phyloP scores from a whole-genome alignment of 2,329 filamentous ascomycete species.

The Ophiostoma piceae region DNA sequence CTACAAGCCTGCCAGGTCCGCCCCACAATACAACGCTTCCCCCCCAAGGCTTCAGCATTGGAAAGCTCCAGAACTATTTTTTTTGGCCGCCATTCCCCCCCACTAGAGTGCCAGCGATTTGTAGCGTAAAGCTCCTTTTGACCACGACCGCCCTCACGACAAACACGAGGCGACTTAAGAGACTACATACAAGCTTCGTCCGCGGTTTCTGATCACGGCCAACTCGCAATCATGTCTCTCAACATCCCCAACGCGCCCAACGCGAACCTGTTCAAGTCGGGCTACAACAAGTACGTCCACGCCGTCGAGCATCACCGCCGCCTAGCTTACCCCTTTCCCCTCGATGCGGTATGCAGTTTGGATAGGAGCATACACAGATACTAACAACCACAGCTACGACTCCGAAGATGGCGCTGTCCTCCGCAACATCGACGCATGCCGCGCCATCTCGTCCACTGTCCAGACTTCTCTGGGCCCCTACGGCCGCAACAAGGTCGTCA shows the following conservation, averaged over 20 bases:
- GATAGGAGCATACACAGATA: slow-evolving; percentile 4
- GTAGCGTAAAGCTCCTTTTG: slow-evolving; percentile 19
- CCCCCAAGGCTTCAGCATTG: slow-evolving; percentile 21
- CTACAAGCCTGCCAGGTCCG: neutral
- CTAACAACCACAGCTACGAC: slow-evolving; percentile 68
- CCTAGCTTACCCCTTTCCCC: slow-evolving; percentile 28
- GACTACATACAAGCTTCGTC: slow-evolving; percentile 2
- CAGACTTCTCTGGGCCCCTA: slow-evolving; percentile 96
- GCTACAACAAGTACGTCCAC: slow-evolving; percentile 79
- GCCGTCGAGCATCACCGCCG: slow-evolving; percentile 5
- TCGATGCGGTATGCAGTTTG: neutral
- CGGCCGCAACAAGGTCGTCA: slow-evolving; percentile 98
- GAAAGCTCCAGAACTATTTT: slow-evolving; percentile 26
- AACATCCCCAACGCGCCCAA: slow-evolving; percentile 94
- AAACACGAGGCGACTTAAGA: slow-evolving; percentile 11
- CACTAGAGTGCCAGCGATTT: slow-evolving; percentile 12
- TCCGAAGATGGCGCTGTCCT: slow-evolving; percentile 97
- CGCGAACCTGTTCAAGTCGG: slow-evolving; percentile 86
- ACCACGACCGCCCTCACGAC: slow-evolving; percentile 15
- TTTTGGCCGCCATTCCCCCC: slow-evolving; percentile 23
- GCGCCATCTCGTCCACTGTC: slow-evolving; percentile 90
- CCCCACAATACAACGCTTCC: slow-evolving; percentile 11
- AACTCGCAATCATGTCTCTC: slow-evolving; percentile 68
- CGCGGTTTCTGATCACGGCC: slow-evolving; percentile 15
- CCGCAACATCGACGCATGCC: slow-evolving; percentile 97